These are phyloP conservation scores for Sarocladiaceae sp. DNA, from an alignment of 2,329 filamentous ascomycete genomes.

Conservation along the genomic window DNA sequence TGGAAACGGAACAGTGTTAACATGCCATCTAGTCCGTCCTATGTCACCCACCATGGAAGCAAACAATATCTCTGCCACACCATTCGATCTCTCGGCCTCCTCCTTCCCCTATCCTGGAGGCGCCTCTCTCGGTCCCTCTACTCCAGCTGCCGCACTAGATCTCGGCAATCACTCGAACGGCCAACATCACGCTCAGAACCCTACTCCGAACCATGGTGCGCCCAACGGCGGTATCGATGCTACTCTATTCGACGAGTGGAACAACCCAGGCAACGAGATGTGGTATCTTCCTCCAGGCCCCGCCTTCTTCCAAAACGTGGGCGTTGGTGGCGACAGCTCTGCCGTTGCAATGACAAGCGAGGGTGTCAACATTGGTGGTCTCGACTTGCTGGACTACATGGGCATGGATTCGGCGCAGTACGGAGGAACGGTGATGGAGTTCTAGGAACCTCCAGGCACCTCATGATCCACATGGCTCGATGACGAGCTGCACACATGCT, in stretches of 20 bases:
- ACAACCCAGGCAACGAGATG: constrained; percentile 53
- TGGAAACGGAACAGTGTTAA: constrained; percentile 15
- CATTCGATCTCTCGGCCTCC: constrained; percentile 53
- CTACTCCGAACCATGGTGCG: background rate
- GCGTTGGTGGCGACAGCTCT: constrained; percentile 37
- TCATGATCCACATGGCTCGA: too few species aligned
- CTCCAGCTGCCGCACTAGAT: constrained; percentile 39
- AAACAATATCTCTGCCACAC: constrained; percentile 58
- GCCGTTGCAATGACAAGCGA: constrained; percentile 64
- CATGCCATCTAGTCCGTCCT: constrained; percentile 31
- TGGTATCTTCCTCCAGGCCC: constrained; percentile 63
- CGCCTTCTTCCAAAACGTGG: constrained; percentile 57
- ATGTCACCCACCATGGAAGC: constrained; percentile 28
- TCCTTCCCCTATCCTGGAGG: constrained; percentile 51
- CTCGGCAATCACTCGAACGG: constrained; percentile 13
- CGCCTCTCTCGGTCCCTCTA: constrained; percentile 45
- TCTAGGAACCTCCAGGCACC: too few species aligned
- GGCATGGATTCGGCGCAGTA: constrained; percentile 50
- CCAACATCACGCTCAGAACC: background rate
- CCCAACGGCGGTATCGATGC: constrained; percentile 26
- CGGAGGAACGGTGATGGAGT: constrained; percentile 19
- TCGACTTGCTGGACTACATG: constrained; percentile 66
- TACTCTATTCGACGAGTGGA: constrained; percentile 52
- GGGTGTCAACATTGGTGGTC: constrained; percentile 61
- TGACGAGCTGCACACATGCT: too few species aligned